Evolutionary conservation across 352 stramenopile species (phyloP).

Genomic region (Phytophthora podocarpi): DNA sequence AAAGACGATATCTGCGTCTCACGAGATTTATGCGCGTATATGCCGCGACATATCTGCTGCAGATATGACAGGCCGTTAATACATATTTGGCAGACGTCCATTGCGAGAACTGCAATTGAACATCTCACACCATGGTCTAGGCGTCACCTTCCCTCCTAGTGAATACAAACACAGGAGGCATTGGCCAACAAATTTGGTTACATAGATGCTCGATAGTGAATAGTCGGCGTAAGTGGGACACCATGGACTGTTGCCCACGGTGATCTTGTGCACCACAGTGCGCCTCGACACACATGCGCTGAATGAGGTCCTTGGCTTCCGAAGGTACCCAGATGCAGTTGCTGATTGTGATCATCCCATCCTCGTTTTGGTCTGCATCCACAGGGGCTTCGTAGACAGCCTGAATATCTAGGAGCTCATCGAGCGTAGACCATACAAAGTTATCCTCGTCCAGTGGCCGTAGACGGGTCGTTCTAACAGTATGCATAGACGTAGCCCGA

Average conservation of each 20-base stretch:
- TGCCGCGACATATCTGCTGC: neutral
- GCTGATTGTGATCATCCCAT: no score
- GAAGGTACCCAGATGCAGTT: neutral
- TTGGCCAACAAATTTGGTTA: no score
- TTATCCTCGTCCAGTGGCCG: neutral
- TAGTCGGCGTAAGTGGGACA: neutral
- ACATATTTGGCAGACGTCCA: no score
- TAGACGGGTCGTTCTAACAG: no score
- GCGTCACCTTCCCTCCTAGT: no score
- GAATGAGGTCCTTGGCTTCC: neutral
- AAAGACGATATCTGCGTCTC: conserved; percentile 5
- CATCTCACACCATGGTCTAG: no score
- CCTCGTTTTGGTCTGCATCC: no score
- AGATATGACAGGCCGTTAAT: neutral
- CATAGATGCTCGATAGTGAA: neutral
- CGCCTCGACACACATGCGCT: neutral
- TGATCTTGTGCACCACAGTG: neutral
- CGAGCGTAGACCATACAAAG: neutral
- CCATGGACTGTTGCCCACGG: neutral
- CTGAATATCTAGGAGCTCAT: neutral
- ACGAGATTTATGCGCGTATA: neutral
- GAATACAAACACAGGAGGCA: no score
- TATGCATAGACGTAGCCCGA: no score
- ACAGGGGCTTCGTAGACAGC: no score
- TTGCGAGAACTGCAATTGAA: no score